Evolutionary conservation across 2,329 filamentous ascomycete species (phyloP).

Genomic region (Lomentospora prolificans): DNA sequence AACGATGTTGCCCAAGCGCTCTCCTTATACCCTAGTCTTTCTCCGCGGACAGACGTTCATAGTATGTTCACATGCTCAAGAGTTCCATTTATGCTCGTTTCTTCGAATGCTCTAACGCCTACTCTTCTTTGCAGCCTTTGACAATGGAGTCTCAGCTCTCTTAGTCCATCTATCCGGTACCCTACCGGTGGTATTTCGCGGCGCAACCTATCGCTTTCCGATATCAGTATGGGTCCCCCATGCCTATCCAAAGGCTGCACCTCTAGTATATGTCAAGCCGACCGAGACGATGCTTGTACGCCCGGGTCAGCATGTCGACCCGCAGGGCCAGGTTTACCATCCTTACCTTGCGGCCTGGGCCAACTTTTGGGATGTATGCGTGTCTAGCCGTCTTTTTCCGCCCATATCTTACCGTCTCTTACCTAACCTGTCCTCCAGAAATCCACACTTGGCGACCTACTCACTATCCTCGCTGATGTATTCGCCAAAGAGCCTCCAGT

Average conservation of each 20-base stretch:
- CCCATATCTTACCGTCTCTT: too few relatives aligned
- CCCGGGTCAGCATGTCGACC: slow-evolving; percentile 88
- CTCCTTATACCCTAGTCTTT: slow-evolving; percentile 66
- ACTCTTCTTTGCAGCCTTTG: slow-evolving; percentile 53
- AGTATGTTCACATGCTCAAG: slow-evolving; percentile 48
- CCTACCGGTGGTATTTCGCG: slow-evolving; percentile 83
- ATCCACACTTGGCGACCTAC: slow-evolving; percentile 73
- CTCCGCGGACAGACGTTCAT: slow-evolving; percentile 87
- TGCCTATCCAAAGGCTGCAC: slow-evolving; percentile 75
- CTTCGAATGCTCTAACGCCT: slow-evolving; percentile 14
- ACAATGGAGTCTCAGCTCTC: slow-evolving; percentile 77
- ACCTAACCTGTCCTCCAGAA: slow-evolving; percentile 43
- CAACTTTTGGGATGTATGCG: slow-evolving; percentile 79
- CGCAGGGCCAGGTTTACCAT: slow-evolving; percentile 89
- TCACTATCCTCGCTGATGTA: slow-evolving; percentile 71
- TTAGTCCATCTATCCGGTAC: slow-evolving; percentile 82
- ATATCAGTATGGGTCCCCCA: slow-evolving; percentile 90
- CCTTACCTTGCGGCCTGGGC: slow-evolving; percentile 88
- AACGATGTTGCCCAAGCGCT: slow-evolving; percentile 80
- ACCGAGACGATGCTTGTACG: slow-evolving; percentile 81
- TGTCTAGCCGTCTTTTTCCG: slow-evolving; percentile 6
- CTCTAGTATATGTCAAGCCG: slow-evolving; percentile 80
- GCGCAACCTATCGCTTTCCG: slow-evolving; percentile 82
- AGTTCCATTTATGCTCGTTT: not conserved
- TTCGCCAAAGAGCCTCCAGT: slow-evolving; percentile 95